phyloP scores from a whole-genome alignment of 2,329 filamentous ascomycete species.

The Aaosphaeria arxii region DNA sequence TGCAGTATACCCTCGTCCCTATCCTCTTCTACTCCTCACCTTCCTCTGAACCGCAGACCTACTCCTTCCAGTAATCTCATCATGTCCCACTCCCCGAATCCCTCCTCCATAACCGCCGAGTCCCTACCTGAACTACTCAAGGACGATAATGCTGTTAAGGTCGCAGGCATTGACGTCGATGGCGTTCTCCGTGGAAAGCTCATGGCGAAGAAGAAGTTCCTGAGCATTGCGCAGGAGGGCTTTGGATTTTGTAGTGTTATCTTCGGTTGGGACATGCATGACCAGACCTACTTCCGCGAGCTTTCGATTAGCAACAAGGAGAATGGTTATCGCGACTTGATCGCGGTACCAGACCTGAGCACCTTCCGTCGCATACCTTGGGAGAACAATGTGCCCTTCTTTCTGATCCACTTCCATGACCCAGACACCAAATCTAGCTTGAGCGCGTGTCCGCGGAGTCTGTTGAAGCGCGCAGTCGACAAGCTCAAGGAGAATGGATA shows the following conservation, averaged over 20 bases:
- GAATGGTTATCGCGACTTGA: conserved; percentile 83
- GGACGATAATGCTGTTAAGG: conserved; percentile 76
- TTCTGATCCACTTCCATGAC: conserved; percentile 79
- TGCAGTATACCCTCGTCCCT: too few species aligned
- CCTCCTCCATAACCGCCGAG: conserved; percentile 56
- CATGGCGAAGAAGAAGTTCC: conserved; percentile 88
- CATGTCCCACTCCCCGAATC: conserved; percentile 19
- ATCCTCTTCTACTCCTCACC: conserved; percentile 1
- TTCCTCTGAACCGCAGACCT: neutral
- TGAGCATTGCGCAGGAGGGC: conserved; percentile 74
- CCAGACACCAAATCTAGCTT: conserved; percentile 71
- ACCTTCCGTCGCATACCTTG: conserved; percentile 84
- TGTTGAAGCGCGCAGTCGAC: conserved; percentile 66
- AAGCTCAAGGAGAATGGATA: conserved; percentile 69
- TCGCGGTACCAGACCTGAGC: conserved; percentile 75
- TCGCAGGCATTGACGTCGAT: conserved; percentile 84
- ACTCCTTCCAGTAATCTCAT: neutral
- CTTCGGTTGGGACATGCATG: conserved; percentile 98
- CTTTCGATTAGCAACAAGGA: conserved; percentile 84
- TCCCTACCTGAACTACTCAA: conserved; percentile 65
- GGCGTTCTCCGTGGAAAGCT: conserved; percentile 86
- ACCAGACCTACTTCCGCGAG: conserved; percentile 82
- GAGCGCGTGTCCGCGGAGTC: conserved; percentile 73
- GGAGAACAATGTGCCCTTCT: conserved; percentile 84
- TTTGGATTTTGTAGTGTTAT: conserved; percentile 95